Evolutionary conservation across 176 grass and related monocot species (phyloP).

Genomic region (Oryza nivara): DNA sequence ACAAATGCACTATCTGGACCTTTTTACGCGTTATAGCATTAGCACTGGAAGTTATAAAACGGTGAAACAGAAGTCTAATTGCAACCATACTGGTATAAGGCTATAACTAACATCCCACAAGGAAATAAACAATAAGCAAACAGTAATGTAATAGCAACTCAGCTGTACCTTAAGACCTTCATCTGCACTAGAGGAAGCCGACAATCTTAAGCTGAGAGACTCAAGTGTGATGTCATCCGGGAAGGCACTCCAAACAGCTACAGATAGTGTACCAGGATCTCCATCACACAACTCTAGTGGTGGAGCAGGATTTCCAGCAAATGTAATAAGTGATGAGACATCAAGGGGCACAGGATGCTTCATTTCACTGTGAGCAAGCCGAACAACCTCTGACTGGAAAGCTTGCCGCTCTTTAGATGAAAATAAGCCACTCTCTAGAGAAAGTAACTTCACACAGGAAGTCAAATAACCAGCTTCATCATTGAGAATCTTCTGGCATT

Average conservation of each 20-base stretch:
- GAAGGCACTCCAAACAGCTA: conserved; percentile 90
- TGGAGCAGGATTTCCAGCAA: conserved; percentile 81
- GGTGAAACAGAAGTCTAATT: conserved; percentile 31
- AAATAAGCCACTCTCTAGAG: conserved; percentile 77
- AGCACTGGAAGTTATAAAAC: conserved; percentile 23
- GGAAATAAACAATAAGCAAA: conserved; percentile 14
- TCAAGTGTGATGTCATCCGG: conserved; percentile 93
- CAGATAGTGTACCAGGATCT: conserved; percentile 84
- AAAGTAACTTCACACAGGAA: conserved; percentile 92
- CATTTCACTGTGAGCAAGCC: conserved; percentile 96
- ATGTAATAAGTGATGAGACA: conserved; percentile 93
- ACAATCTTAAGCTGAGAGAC: conserved; percentile 82
- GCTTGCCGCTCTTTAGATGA: conserved; percentile 82
- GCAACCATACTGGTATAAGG: conserved; percentile 23
- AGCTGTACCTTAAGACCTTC: conserved; percentile 92
- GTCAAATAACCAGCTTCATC: conserved; percentile 88
- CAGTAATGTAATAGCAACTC: conserved; percentile 20
- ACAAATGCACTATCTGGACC: not conserved
- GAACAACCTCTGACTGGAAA: conserved; percentile 93
- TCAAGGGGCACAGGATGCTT: conserved; percentile 89
- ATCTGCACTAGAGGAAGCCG: conserved; percentile 69
- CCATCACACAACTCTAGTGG: conserved; percentile 92
- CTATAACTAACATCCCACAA: conserved; percentile 19
- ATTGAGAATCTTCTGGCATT: conserved; percentile 95
- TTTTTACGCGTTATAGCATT: not conserved